Base-by-base conservation (phyloP, 306 rosid species). In the Pyrus bretschneideri region DNA sequence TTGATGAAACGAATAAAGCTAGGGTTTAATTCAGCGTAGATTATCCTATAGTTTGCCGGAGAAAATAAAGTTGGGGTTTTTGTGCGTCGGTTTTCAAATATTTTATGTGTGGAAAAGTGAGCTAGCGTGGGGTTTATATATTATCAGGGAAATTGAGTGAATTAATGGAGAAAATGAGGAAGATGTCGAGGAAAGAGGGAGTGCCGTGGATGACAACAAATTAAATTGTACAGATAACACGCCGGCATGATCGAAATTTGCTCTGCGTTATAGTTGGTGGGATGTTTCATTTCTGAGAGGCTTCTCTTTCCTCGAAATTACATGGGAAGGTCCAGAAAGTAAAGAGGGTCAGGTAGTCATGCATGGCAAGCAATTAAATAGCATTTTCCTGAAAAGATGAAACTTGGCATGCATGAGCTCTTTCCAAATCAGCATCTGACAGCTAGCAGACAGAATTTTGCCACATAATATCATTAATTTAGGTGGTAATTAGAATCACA, bases 281-380 rank as follows among this genome's bases (percentile, higher is more conserved):
- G 11, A 3, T 57, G 73, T 76, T 75, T 45, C 21, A 40, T 52
- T 57, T 27, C 59, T 44, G 45, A 35, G 52, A 27, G 66, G 46
- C 40, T 44, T 69, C 84, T 73, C 87, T 78, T 86, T 84, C 90
- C 72, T 74, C 83, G 93, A 86, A 88, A 89, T 76, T 88, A 85
- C 89, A 81, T 84, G 75, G 87, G 90, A 80, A 76, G 72, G 82
- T 78, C 71, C 85, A 27, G 40, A 76, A 40, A 29, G 55, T 18
- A 58, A 49, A 17, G 68, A 63, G n/a, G 22, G 68, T 30, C 68
- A 63, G 68, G 55, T 4, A 66, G 70, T 35, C 12, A 38, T 38
- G 42, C 9, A 35, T 65, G 70, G 49, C 11, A 31, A 30, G 68
- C 68, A 27, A 14, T 30, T 22, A 57, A 21, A 13, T 17, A 64